Evolutionary conservation across 768 basidiomycete genomes (phyloP), one percentile per base, ranked within the genome.

Genomic region (Tricholoma furcatifolium): DNA sequence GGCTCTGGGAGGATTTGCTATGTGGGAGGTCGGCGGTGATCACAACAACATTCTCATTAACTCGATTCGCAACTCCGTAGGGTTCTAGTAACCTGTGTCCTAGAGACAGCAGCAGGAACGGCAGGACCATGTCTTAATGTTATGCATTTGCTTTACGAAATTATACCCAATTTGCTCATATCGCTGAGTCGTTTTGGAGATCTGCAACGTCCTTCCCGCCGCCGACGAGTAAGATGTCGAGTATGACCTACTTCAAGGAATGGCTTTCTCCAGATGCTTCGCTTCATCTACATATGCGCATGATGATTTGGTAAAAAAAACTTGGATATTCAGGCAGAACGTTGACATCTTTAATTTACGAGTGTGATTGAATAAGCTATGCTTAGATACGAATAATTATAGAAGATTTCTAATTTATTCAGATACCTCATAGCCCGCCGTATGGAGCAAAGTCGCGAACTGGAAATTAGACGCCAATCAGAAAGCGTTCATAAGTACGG

Each of bases 1-100:
- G 3, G 73, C 74, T 5, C 66, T 91, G 30, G 73, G 70, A 56
- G 88, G 88, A 4, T 89, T 89, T 62, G 67, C 82, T 0, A 81
- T 85, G 70, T 89, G 86, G 86, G 83, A 89, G 59, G 79, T 83
- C 51, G 86, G 82, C 24, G 85, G 87, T 4, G 88, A 89, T 60
- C 76, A 65, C 52, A 53, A 82, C 15, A 68, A 75, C 41, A 75
- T 76, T 55, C 66, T 81, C 38, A 54, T 80, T 10, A 61, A 76
- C 48, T 72, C 77, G 5, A 76, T 78, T 58, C 69, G 74, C 43
- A 49, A 53, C n/a, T 57, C 65, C 14, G 62, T 48, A 43, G 67
- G 68, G 3, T 63, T 67, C 49, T 59, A 58, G 31, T 41, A 47
- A 20, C 10, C 24, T 15, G 11, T 5, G 40, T 43, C 45, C 23